Evolutionary conservation across 73 alveolate species (phyloP).

Genomic region (Breviolum minutum): DNA sequence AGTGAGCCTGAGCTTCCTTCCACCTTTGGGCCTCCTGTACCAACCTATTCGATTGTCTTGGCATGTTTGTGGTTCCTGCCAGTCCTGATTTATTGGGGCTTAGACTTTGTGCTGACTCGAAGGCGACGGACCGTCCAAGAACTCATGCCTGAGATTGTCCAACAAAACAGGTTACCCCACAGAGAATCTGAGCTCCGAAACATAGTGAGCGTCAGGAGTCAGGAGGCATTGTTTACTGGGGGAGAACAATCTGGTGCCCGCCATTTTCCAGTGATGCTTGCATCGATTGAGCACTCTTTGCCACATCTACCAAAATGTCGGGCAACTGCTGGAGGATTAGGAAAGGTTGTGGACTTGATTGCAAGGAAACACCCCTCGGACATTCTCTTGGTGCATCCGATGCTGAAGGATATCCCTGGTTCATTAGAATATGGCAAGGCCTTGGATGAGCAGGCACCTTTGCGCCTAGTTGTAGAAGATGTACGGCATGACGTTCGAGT

Average conservation of each 20-base stretch:
- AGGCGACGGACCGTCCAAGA: slow-evolving; percentile 5
- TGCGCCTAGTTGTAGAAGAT: slow-evolving; percentile 35
- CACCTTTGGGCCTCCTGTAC: slow-evolving; percentile 19
- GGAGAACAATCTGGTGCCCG: background rate
- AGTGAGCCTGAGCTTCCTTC: slow-evolving; percentile 2
- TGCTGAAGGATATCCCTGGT: slow-evolving; percentile 19
- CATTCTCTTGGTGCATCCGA: slow-evolving; percentile 53
- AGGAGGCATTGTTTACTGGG: background rate
- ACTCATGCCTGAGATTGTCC: background rate
- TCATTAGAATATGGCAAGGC: slow-evolving; percentile 21
- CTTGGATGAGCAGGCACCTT: background rate
- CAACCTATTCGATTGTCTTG: slow-evolving; percentile 13
- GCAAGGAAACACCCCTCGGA: slow-evolving; percentile 56
- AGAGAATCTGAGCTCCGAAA: background rate
- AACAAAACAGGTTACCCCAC: background rate
- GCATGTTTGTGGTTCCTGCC: slow-evolving; percentile 19
- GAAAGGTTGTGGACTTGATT: slow-evolving; percentile 49
- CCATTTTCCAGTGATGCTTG: slow-evolving; percentile 35
- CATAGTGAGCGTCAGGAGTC: background rate
- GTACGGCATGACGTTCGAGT: slow-evolving; percentile 14
- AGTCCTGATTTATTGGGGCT: slow-evolving; percentile 22
- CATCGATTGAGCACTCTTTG: slow-evolving; percentile 53
- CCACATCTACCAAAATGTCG: slow-evolving; percentile 57
- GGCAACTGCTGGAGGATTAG: slow-evolving; percentile 71
- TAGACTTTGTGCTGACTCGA: slow-evolving; percentile 38